These are phyloP conservation scores for Ploettnerulaceae sp. DNA, from an alignment of 2,329 filamentous ascomycete genomes.

Conservation along the genomic window DNA sequence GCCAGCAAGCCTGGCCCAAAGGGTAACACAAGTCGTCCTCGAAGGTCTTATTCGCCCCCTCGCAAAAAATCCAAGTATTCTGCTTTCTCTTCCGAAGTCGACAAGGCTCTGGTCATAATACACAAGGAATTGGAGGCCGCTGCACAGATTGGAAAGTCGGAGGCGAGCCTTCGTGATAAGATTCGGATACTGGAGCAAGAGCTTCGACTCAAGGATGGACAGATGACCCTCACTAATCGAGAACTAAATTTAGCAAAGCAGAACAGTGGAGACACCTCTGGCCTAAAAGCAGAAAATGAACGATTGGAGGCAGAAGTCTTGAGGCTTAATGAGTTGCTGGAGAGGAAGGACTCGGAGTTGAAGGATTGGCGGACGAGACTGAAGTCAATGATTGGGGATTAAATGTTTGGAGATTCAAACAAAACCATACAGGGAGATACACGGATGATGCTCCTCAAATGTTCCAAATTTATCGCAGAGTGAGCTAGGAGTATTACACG, in stretches of 20 bases:
- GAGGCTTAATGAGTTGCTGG: conserved; percentile 9
- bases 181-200: conserved; percentile 23
- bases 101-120: conserved; percentile 23
- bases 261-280: background rate
- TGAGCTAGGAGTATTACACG: too few relatives aligned
- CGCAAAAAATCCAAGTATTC: conserved; percentile 24
- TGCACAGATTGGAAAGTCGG: conserved; percentile 12
- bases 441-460: too few relatives aligned
- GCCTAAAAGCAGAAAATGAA: conserved; percentile 10
- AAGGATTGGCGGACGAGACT: conserved; percentile 20
- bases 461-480: too few relatives aligned
- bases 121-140: conserved; percentile 21
- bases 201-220: conserved; percentile 20
- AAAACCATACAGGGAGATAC: too few relatives aligned
- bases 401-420: too few relatives aligned
- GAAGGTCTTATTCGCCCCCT: conserved; percentile 15
- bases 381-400: conserved; percentile 17
- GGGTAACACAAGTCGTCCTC: conserved; percentile 2
- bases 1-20: too few relatives aligned
- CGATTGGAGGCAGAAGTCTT: conserved; percentile 11
- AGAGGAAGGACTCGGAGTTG: conserved; percentile 20
- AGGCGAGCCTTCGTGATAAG: conserved; percentile 8
- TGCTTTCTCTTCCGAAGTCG: conserved; percentile 19
- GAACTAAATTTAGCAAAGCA: conserved; percentile 15
- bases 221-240: conserved; percentile 9